A percentile compares a stretch with the other conserved stretches of the same genome.
phyloP scores from a whole-genome alignment of 2,329 filamentous ascomycete species.

The Penicillium verrucosum region DNA sequence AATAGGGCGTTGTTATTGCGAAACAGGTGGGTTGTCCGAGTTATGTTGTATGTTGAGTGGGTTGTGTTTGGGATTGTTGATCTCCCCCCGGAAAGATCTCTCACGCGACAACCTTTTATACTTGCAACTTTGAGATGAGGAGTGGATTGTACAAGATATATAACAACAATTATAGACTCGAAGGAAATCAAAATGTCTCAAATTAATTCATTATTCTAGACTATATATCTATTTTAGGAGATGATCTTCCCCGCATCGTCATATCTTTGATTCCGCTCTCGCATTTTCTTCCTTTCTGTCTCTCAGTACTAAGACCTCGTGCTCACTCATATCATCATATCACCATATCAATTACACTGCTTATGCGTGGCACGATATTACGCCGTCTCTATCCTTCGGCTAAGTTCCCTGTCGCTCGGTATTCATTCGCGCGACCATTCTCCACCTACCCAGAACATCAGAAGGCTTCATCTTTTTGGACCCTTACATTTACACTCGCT shows the following conservation, averaged over 20 bases:
- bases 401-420: conserved; percentile 22
- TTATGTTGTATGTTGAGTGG: neutral
- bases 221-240: neutral
- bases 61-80: conserved; percentile 1
- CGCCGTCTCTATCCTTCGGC: conserved; percentile 34
- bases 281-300: neutral
- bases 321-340: neutral
- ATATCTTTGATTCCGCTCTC: conserved; percentile 4
- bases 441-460: conserved; percentile 30
- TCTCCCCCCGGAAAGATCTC: conserved; percentile 1
- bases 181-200: neutral
- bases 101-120: neutral
- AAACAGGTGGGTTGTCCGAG: neutral
- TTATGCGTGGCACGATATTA: conserved; percentile 35
- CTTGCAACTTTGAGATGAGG: neutral
- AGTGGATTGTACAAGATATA: neutral
- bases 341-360: conserved; percentile 13
- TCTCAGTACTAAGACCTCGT: neutral
- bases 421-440: conserved; percentile 25
- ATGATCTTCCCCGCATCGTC: conserved; percentile 9
- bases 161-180: neutral
- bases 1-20: neutral
- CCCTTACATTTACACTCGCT: conserved; percentile 33
- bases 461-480: conserved; percentile 40
- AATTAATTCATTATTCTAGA: neutral